Base-by-base conservation (phyloP, 2,329 filamentous ascomycete species). In the Aspergillus sp. region DNA sequence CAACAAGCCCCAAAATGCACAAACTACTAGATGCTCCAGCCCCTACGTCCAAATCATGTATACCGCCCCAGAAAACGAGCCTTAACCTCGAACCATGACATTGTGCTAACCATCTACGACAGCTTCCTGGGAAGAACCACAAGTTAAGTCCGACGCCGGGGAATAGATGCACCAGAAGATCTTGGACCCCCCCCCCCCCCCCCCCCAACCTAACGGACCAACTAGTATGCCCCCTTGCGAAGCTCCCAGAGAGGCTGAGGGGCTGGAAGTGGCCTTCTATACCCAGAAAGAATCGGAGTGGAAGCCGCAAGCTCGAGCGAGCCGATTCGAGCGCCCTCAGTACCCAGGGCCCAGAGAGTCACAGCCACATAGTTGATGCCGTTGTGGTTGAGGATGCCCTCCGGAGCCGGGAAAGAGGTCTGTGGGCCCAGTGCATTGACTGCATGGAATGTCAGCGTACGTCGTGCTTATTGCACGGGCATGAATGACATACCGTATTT, bases 381-480 rank as follows among this genome's bases (percentile, higher is more conserved):
- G 7, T 70, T 64, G 58, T 81, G 78, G 48, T 81, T 69, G 56
- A 78, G 66, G 21, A 82, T 78, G 1, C 79, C 79, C 62, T 80
- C 72, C 0, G 80, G 78, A 2, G 81, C 76, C 0, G 79, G 78
- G 62, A 76, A 81, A 16, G 62, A 64, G 1, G 73, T 72, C 62
- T 81, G 78, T 16, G 79, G 79, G 0, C 78, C 79, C 4, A 82
- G 70, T 50, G 81, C 78, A 50, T 73, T 74, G 5, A 81, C 73
- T 64, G 47, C 11, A 21, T 29, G 25, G 13, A 19, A 19, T 16
- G 43, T 4, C 13, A 23, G 9, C 3, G 17, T 6, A 19, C 40
- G 4, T 45, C 14, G 29, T 7, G 20, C 10, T 21, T n/a, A 21
- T 17, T 20, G 31, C 9, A 47, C 3, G 11, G 31, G 23, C 14